Evolutionary conservation across 805 yeast genomes (phyloP), one percentile per base, ranked within the genome.

Genomic region (Ogataea methylovora): DNA sequence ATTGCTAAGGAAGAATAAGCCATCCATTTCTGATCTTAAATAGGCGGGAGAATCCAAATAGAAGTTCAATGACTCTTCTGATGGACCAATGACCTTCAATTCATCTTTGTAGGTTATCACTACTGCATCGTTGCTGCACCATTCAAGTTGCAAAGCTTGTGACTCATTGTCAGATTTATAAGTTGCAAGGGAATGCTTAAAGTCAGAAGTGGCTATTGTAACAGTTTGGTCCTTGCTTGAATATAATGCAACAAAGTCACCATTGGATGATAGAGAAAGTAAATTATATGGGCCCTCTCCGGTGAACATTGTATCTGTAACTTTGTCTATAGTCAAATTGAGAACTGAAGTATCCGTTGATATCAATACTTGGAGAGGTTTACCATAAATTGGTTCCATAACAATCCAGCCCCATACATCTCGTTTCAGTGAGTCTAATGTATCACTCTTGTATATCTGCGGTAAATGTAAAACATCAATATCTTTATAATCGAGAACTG

Each of bases 41-140:
- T 64, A 49, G 1, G 71, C 47, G 2, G 69, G 67, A 8, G 57
- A 52, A 33, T 61, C 58, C 9, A 65, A 69, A 44, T 65, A 80
- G 56, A 71, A 79, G 32, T 71, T 73, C 33, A 79, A 52, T 29
- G 71, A 50, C 13, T 70, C 73, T 41, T 71, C 76, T 9, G 76
- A 72, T 0, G 95, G 90, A 0, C 94, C 95, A 24, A 80, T 66
- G 12, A 88, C 51, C 39, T 71, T 70, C 19, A 86, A 46, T 34
- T 81, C 86, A 44, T 81, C 90, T 3, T 69, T 61, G 39, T 58
- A 58, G 1, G 75, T 61, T 10, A 80, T 50, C 0, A 79, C 76
- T 1, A 88, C 76, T 0, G 92, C 85, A 56, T 86, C 95, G 44
- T 79, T 76, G 0, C 90, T 85, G 51, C 95, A 81, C 97, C 97